Conservation (phyloP, 305 asterid species). For the Striga hermonthica region DNA sequence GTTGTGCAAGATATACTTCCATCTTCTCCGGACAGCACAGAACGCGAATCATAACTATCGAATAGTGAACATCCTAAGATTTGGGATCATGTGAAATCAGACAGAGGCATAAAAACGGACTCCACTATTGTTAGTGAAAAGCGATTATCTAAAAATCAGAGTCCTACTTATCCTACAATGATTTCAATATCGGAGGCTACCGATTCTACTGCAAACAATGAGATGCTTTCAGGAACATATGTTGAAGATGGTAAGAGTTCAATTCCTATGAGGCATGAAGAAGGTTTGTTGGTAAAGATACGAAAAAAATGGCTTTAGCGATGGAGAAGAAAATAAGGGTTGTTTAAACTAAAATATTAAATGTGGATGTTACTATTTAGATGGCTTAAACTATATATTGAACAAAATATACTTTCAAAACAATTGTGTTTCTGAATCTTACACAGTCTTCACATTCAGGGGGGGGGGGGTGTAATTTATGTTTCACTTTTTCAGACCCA, state of each 20-base stretch:
- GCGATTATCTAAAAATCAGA: slow-evolving; percentile 30
- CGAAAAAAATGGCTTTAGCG: slow-evolving; percentile 12
- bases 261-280: slow-evolving; percentile 23
- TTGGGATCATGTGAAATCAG: too few species aligned
- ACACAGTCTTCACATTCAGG: slow-evolving; percentile 19
- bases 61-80: slow-evolving; percentile 25
- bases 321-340: slow-evolving; percentile 11
- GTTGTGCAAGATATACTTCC: slow-evolving; percentile 50
- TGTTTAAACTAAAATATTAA: too few species aligned
- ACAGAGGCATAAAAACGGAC: too few species aligned
- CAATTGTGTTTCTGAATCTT: background rate
- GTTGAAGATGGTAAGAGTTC: slow-evolving; percentile 27
- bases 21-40: slow-evolving; percentile 28
- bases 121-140: slow-evolving; percentile 22
- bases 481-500: slow-evolving; percentile 46
- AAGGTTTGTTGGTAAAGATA: background rate
- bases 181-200: slow-evolving; percentile 8
- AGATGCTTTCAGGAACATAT: slow-evolving; percentile 23
- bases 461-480: too few species aligned
- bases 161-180: slow-evolving; percentile 8
- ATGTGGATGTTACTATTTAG: slow-evolving; percentile 6
- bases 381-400: background rate
- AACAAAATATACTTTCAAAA: background rate
- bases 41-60: slow-evolving; percentile 25
- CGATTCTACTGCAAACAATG: slow-evolving; percentile 24